phyloP scores from a whole-genome alignment of 805 yeast genomes.

The Wickerhamia fluorescens region DNA sequence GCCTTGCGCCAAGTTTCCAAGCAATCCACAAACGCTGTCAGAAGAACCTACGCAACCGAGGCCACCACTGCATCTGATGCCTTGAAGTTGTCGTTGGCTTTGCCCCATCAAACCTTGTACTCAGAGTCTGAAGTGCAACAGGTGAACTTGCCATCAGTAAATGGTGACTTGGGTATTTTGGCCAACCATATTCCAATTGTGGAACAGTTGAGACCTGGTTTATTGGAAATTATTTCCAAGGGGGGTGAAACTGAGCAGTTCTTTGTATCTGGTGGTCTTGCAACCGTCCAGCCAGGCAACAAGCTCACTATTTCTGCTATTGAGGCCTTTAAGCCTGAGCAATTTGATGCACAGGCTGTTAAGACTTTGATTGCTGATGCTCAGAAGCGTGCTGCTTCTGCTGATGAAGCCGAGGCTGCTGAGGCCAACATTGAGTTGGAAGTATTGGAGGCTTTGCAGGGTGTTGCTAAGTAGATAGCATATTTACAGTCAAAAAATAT shows the following conservation, averaged over 20 bases:
- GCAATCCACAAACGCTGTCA: constrained; percentile 49
- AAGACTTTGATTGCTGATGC: constrained; percentile 85
- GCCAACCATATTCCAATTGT: constrained; percentile 97
- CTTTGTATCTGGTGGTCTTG: constrained; percentile 95
- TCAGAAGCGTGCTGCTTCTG: constrained; percentile 77
- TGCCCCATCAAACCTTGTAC: constrained; percentile 76
- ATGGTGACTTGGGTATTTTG: constrained; percentile 94
- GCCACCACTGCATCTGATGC: constrained; percentile 51
- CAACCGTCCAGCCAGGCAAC: constrained; percentile 92
- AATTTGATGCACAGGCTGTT: constrained; percentile 74
- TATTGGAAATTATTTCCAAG: constrained; percentile 83
- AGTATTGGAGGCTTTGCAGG: constrained; percentile 89
- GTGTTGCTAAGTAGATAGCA: constrained; percentile 60
- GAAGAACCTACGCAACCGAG: constrained; percentile 90
- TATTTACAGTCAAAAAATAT: too few species aligned
- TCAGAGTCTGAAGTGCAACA: constrained; percentile 51
- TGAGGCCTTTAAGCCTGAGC: constrained; percentile 90
- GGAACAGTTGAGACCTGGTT: constrained; percentile 94
- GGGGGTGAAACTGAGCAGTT: constrained; percentile 65
- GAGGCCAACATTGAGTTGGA: constrained; percentile 94
- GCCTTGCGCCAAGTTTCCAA: constrained; percentile 54
- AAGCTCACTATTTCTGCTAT: constrained; percentile 84
- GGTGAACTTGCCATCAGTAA: constrained; percentile 92
- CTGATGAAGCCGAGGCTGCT: constrained; percentile 85
- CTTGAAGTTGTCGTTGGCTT: constrained; percentile 80